Conservation (phyloP, 805 yeast species). For the Suhomyces sp. region DNA sequence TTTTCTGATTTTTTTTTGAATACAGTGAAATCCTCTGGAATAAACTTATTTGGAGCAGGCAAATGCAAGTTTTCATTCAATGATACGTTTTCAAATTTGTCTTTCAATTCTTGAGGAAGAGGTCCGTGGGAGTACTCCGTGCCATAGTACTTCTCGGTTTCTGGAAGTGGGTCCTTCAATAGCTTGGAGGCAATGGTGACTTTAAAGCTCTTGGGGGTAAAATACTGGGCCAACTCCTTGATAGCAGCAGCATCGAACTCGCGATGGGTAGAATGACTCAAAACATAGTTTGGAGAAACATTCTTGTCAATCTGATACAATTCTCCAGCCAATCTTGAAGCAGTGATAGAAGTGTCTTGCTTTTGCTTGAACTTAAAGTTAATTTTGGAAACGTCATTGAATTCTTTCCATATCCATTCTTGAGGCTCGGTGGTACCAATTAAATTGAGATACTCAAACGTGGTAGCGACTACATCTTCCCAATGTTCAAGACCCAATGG, state of each 20-base stretch:
- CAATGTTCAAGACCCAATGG: constrained; percentile 65
- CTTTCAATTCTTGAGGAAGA: constrained; percentile 39
- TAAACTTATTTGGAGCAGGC: constrained; percentile 75
- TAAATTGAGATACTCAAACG: constrained; percentile 74
- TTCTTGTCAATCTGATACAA: constrained; percentile 48
- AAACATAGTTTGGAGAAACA: constrained; percentile 63
- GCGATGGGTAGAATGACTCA: constrained; percentile 56
- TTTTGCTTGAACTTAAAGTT: constrained; percentile 82
- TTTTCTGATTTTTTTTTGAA: constrained; percentile 33
- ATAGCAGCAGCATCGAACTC: constrained; percentile 59
- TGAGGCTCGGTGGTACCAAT: constrained; percentile 57
- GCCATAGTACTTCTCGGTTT: constrained; percentile 83
- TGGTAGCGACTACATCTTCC: constrained; percentile 52
- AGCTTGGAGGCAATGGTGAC: constrained; percentile 52
- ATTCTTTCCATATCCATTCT: constrained; percentile 77
- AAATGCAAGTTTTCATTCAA: constrained; percentile 43
- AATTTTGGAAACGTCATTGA: constrained; percentile 62
- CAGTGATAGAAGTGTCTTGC: constrained; percentile 66
- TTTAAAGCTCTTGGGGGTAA: constrained; percentile 61
- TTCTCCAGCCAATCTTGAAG: constrained; percentile 59
- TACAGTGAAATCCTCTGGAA: constrained; percentile 75
- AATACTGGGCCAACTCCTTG: constrained; percentile 42
- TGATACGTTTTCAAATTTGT: constrained; percentile 28
- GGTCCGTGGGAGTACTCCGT: constrained; percentile 63
- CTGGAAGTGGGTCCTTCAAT: constrained; percentile 38